Conservation (phyloP, 2,329 filamentous ascomycete genomes). For the Fusarium solani-melongenae region DNA sequence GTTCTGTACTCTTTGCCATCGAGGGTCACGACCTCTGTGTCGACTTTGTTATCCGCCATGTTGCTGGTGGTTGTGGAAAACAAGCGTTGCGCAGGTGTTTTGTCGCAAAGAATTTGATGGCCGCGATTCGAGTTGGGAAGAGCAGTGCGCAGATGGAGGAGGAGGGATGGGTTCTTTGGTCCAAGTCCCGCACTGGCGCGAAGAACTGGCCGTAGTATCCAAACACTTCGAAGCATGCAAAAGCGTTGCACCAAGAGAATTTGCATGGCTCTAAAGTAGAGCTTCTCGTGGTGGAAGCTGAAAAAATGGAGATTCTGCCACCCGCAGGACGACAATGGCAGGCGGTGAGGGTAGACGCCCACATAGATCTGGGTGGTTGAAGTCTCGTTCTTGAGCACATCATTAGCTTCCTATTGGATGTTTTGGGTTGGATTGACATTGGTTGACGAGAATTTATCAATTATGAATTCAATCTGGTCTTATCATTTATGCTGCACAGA, state of each 20-base stretch:
- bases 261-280: slow-evolving; percentile 23
- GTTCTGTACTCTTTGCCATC: slow-evolving; percentile 63
- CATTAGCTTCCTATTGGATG: not conserved
- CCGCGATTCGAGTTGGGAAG: not conserved
- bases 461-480: not conserved
- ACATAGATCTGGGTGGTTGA: not conserved
- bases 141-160: not conserved
- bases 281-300: slow-evolving; percentile 1
- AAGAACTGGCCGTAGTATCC: slow-evolving; percentile 31
- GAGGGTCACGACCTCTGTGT: slow-evolving; percentile 41
- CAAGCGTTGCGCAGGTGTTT: slow-evolving; percentile 8
- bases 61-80: slow-evolving; percentile 36
- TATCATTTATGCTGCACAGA: not conserved
- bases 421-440: not conserved
- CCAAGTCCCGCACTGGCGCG: slow-evolving; percentile 19
- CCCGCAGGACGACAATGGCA: not conserved
- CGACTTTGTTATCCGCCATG: slow-evolving; percentile 34
- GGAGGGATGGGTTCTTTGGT: not conserved
- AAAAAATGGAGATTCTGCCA: not conserved
- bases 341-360: not conserved
- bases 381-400: not conserved
- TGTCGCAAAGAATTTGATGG: slow-evolving; percentile 3
- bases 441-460: not conserved
- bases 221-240: slow-evolving; percentile 32
- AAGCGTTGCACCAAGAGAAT: slow-evolving; percentile 24